These are phyloP conservation scores for Aspergillus thermomutatus DNA, from an alignment of 2,329 filamentous ascomycete species.

Conservation along the genomic window DNA sequence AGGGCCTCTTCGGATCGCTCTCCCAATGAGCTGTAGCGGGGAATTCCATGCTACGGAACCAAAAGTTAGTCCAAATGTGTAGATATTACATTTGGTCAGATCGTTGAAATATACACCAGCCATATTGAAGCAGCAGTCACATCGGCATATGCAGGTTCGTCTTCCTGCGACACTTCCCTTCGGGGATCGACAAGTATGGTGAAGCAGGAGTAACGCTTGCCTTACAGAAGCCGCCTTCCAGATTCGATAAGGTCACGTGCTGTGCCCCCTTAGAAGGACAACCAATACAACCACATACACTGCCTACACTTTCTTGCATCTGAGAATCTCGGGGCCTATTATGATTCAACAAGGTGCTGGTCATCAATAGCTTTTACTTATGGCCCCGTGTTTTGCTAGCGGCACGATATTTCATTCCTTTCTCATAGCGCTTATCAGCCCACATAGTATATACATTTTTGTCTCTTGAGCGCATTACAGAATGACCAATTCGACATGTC, in stretches of 20 bases:
- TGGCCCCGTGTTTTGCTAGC: neutral
- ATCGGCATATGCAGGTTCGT: neutral
- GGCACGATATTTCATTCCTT: neutral
- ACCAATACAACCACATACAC: neutral
- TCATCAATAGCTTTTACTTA: neutral
- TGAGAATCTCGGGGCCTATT: neutral
- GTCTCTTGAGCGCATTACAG: neutral
- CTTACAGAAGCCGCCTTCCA: neutral
- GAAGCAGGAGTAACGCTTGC: neutral
- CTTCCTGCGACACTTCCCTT: neutral
- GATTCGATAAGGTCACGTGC: neutral
- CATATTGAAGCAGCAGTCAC: conserved; percentile 18
- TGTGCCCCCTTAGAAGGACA: conserved; percentile 11
- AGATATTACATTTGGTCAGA: neutral
- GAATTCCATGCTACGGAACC: conserved; percentile 71
- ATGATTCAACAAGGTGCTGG: neutral
- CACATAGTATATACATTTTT: neutral
- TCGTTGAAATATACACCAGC: conserved; percentile 26
- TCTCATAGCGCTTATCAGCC: neutral
- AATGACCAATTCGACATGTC: neutral
- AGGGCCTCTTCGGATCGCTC: conserved; percentile 67
- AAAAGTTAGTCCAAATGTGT: conserved; percentile 13
- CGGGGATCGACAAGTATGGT: neutral
- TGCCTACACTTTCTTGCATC: neutral
- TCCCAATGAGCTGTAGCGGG: conserved; percentile 60